These are phyloP conservation scores for Boletus semigastroideus DNA, from an alignment of 1,284 basidiomycete species.

Conservation along the genomic window DNA sequence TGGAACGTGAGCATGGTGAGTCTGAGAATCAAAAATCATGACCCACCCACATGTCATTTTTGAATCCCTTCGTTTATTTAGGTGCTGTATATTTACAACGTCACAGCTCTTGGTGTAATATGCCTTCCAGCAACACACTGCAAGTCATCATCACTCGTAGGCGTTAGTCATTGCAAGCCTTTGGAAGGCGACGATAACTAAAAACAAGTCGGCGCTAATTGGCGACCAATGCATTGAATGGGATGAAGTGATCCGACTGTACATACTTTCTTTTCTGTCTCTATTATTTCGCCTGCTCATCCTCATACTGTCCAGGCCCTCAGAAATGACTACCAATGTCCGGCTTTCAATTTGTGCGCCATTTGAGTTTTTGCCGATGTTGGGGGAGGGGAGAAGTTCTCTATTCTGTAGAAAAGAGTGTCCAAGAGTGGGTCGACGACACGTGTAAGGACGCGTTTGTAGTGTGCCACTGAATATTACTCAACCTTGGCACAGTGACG, in stretches of 20 bases:
- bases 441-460: background rate
- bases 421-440: background rate
- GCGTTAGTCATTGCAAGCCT: background rate
- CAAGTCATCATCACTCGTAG: background rate
- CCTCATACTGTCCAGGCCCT: background rate
- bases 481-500: background rate
- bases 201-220: background rate
- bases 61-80: too few relatives aligned
- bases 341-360: conserved; percentile 3
- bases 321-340: background rate
- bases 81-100: too few relatives aligned
- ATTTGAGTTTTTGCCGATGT: conserved; percentile 3
- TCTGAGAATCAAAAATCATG: background rate
- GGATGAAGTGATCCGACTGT: conserved; percentile 1
- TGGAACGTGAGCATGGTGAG: background rate
- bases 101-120: background rate
- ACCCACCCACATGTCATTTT: too few relatives aligned
- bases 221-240: background rate
- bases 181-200: background rate
- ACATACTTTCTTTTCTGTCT: too few relatives aligned
- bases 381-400: conserved; percentile 9
- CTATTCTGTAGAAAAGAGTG: background rate
- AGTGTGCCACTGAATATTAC: too few relatives aligned
- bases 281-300: too few relatives aligned
- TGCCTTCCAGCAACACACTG: background rate